Conservation (phyloP, 2,329 filamentous ascomycete species). For the Cytospora piceae region DNA sequence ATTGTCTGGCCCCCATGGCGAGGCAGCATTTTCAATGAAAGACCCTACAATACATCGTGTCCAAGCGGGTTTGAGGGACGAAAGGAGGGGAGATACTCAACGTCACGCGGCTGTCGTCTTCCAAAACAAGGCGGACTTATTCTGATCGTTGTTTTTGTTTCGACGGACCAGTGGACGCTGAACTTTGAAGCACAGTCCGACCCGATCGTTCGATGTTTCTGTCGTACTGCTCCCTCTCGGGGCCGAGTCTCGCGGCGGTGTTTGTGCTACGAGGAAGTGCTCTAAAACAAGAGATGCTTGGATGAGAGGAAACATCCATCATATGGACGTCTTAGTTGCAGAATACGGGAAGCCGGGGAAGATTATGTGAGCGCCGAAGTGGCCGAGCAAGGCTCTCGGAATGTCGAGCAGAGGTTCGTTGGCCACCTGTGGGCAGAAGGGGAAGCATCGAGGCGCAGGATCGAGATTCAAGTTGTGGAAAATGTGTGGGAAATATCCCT, state of each 20-base stretch:
- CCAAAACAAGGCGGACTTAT: background rate
- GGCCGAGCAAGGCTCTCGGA: background rate
- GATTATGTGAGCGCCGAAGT: background rate
- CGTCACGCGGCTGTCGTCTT: background rate
- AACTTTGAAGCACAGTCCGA: background rate
- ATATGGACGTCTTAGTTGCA: background rate
- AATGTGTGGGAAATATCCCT: background rate
- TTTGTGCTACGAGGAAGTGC: background rate
- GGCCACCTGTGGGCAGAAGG: background rate
- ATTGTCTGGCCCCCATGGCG: background rate
- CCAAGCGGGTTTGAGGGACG: too few relatives aligned
- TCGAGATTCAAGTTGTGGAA: background rate
- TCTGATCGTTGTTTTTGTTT: background rate
- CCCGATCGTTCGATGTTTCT: slow-evolving; percentile 1
- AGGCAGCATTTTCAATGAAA: background rate
- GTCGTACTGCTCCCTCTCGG: slow-evolving; percentile 5
- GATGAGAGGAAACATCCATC: background rate
- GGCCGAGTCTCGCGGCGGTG: background rate
- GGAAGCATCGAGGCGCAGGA: background rate
- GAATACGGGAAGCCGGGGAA: background rate
- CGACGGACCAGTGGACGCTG: background rate
- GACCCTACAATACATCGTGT: background rate
- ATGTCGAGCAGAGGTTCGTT: background rate
- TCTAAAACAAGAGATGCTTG: background rate
- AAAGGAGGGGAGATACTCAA: background rate